phyloP scores from a whole-genome alignment of 352 stramenopile species.

The Globisporangium yorkense region DNA sequence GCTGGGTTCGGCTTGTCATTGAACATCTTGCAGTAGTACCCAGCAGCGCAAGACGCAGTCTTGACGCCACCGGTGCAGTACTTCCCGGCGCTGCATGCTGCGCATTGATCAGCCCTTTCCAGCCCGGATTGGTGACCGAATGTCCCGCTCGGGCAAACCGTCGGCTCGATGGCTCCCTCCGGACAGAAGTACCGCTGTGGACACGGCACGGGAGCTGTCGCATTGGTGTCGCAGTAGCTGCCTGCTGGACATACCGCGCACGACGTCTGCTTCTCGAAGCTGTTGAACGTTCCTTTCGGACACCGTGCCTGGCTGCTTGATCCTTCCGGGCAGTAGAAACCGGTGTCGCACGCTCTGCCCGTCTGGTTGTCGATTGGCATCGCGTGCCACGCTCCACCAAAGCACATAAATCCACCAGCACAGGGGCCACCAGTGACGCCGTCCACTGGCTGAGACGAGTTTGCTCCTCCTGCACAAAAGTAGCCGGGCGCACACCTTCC shows the following conservation, averaged over 20 bases:
- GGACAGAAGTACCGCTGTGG: conserved; percentile 72
- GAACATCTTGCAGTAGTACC: conserved; percentile 76
- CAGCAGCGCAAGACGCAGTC: conserved; percentile 69
- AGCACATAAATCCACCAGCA: conserved; percentile 49
- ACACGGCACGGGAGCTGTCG: conserved; percentile 41
- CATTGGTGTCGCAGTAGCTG: conserved; percentile 64
- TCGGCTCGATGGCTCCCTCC: conserved; percentile 27
- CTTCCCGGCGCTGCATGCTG: conserved; percentile 56
- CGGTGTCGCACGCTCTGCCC: conserved; percentile 45
- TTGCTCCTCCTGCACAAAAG: conserved; percentile 55
- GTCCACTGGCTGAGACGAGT: conserved; percentile 32
- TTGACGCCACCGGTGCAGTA: conserved; percentile 75
- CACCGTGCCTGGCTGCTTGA: conserved; percentile 49
- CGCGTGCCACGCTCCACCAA: conserved; percentile 44
- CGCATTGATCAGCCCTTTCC: conserved; percentile 41
- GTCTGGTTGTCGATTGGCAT: conserved; percentile 49
- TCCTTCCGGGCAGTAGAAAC: conserved; percentile 63
- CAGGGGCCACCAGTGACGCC: conserved; percentile 42
- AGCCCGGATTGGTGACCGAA: conserved; percentile 58
- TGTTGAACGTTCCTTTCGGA: conserved; percentile 66
- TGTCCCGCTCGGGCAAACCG: conserved; percentile 74
- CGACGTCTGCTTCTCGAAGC: conserved; percentile 28
- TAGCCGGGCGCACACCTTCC: conserved; percentile 57
- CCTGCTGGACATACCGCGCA: conserved; percentile 56
- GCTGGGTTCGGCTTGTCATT: conserved; percentile 57